These are phyloP conservation scores for Solanum neorickii DNA, from an alignment of 257 asterid species.

Conservation along the genomic window DNA sequence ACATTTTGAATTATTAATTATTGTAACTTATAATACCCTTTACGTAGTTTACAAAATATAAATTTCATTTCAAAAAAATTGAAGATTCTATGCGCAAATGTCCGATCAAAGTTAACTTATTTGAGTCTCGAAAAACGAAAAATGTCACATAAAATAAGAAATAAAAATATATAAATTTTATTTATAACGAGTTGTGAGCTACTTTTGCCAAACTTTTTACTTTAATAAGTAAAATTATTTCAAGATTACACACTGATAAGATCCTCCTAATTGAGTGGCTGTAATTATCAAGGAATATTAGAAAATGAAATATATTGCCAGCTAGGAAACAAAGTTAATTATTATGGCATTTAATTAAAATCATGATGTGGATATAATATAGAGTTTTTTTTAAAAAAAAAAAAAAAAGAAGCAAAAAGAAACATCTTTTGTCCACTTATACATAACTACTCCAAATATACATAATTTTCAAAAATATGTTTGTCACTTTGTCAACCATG, in stretches of 20 bases:
- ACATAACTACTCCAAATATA: not conserved
- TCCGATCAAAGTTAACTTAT: rapidly evolving
- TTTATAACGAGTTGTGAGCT: not conserved
- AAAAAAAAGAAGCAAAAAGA: not conserved
- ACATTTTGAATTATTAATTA: too few species aligned
- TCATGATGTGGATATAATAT: not conserved
- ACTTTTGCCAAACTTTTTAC: not conserved
- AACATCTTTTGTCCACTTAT: not conserved
- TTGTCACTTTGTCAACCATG: not conserved
- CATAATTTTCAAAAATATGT: not conserved
- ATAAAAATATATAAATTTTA: not conserved
- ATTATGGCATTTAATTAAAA: not conserved
- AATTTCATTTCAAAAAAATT: too few species aligned
- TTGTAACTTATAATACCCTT: too few species aligned
- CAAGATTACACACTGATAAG: not conserved
- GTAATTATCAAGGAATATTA: not conserved
- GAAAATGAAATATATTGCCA: not conserved
- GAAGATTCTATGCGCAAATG: too few species aligned
- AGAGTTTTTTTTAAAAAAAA: not conserved
- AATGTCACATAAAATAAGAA: rapidly evolving
- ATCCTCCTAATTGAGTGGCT: not conserved
- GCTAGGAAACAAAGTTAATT: not conserved
- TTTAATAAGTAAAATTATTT: not conserved
- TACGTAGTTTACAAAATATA: too few species aligned
- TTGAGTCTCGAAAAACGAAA: too few species aligned